Evolutionary conservation across 2,329 filamentous ascomycete species (phyloP), one percentile per base, ranked within the genome.

Genomic region (Neofusicoccum parvum): DNA sequence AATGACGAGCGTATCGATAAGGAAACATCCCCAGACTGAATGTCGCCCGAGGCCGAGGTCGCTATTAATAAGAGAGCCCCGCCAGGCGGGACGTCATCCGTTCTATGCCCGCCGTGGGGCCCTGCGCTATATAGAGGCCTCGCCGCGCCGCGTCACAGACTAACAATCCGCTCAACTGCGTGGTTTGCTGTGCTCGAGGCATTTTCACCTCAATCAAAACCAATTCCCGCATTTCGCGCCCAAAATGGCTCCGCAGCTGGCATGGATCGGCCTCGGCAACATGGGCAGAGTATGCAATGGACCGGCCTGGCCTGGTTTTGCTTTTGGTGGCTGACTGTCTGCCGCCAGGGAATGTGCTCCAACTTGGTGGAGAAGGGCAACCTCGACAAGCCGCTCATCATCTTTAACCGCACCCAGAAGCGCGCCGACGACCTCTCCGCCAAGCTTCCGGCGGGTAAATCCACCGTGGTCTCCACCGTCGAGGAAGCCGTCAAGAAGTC

Each of bases 211-310:
- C 27, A 32, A 32, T 32, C 6, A 32, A 12, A 17, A 2, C 20
- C 20, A 4, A 2, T 20, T n/a, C 20, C 14, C 4, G 17, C n/a
- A 63, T n/a, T 9, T 34, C 45, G 23, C 54, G 15, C 54, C 10
- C 69, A 72, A 51, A 27, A 81, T 81, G 79, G 74, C 79, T 58
- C 77, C 78, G 53, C 87, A 85, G 77, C 73, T 95, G 60, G 84
- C 92, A 71, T 96, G 88, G 87, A 87, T 96, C 64, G 92, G 93
- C 65, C 85, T 96, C 59, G 92, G 92, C 62, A 96, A 96, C 76
- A 96, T 96, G 88, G 93, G 92, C 70, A 85, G 89, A 74, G 91
- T 90, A 81, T 81, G 86, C 27, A 36, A 9, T 7, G 17, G 27
- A 15, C 15, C 27, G 27, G 27, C 37, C 37, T 20, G 5, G 46